Evolutionary conservation across 257 asterid species (phyloP).

Genomic region (Paulownia fortunei): DNA sequence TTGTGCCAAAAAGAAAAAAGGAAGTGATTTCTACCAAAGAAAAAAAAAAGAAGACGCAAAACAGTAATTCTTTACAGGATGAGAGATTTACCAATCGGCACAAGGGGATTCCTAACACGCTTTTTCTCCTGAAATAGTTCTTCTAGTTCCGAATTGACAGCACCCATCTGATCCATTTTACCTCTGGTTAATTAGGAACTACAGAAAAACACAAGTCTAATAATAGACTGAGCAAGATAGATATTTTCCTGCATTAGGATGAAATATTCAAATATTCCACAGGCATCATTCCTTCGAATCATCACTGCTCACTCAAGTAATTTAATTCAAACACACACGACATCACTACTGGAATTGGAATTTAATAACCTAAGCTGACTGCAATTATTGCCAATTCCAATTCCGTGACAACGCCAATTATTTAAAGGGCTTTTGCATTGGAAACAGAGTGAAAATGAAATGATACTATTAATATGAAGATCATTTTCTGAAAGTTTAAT

Average conservation of each 20-base stretch:
- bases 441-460: not conserved
- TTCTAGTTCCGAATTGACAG: slow-evolving; percentile 67
- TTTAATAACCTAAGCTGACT: slow-evolving; percentile 8
- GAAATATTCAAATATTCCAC: not conserved
- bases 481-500: not conserved
- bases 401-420: not conserved
- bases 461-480: not conserved
- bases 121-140: slow-evolving; percentile 66
- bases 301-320: not conserved
- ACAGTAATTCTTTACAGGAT: not conserved
- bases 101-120: slow-evolving; percentile 78
- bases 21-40: not conserved
- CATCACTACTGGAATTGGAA: slow-evolving; percentile 16
- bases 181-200: slow-evolving; percentile 13
- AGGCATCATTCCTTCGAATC: not conserved
- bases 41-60: not conserved
- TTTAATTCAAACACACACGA: not conserved
- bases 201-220: not conserved
- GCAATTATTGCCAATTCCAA: not conserved
- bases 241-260: not conserved
- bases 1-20: not conserved
- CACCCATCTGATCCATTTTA: slow-evolving; percentile 62
- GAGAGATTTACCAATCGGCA: slow-evolving; percentile 70
- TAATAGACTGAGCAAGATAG: not conserved
- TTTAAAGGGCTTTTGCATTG: not conserved